A percentile compares a stretch with the other conserved stretches of the same genome.
phyloP scores from a whole-genome alignment of 1,139 yeast genomes.

The Lodderomyces parapsilosis region DNA sequence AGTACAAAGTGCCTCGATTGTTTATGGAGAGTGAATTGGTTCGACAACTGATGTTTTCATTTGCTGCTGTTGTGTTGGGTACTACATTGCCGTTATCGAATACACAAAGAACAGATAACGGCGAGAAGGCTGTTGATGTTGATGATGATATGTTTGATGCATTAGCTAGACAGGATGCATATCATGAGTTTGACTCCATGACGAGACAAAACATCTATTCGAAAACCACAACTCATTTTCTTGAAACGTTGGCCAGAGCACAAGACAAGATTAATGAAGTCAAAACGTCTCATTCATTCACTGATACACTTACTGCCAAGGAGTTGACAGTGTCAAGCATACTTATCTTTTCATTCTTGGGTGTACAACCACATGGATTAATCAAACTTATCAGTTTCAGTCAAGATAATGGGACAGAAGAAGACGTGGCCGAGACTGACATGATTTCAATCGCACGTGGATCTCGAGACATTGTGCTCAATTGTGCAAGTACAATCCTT shows the following conservation, averaged over 20 bases:
- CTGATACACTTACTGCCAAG: constrained; percentile 16
- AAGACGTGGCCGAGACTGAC: constrained; percentile 21
- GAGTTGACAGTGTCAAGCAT: constrained; percentile 24
- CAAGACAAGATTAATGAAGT: constrained; percentile 8
- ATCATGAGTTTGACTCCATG: constrained; percentile 2
- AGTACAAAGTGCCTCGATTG: constrained; percentile 24
- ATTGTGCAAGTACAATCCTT: constrained; percentile 15
- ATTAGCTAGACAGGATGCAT: background rate
- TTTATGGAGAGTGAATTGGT: constrained; percentile 23
- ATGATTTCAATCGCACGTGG: constrained; percentile 22
- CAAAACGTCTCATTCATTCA: background rate
- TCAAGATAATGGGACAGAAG: constrained; percentile 12
- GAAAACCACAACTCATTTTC: constrained; percentile 26
- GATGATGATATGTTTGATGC: background rate
- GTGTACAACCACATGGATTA: constrained; percentile 31
- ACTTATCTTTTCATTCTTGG: constrained; percentile 27
- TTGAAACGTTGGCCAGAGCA: constrained; percentile 15
- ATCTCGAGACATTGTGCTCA: constrained; percentile 15
- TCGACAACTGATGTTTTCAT: constrained; percentile 23
- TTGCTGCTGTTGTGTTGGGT: constrained; percentile 18
- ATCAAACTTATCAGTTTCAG: constrained; percentile 26
- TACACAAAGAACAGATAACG: constrained; percentile 2
- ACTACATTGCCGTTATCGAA: constrained; percentile 8
- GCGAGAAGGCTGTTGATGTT: background rate
- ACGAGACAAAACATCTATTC: constrained; percentile 7